Base-by-base conservation (phyloP, 108 stramenopile genomes). In the Mediolabrus comicus region DNA sequence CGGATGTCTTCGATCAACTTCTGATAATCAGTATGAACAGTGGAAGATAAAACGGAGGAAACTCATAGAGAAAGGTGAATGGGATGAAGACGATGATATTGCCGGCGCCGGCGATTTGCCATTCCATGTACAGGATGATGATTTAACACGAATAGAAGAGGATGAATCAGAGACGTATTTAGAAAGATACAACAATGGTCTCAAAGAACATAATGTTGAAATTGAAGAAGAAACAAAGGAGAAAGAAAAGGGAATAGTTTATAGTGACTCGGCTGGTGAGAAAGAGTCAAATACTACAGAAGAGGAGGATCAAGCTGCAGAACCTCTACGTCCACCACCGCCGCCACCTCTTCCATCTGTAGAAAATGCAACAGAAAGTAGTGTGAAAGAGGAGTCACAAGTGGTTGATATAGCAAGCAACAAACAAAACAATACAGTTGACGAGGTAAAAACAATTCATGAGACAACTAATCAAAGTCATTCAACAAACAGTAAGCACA, bases 321-420 rank as follows among this genome's bases (percentile, higher is more conserved):
- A n/a, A 1, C 19, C 46, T 49, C n/a, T 49, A 22, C 46, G 19
- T 49, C 38, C 38, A 3, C 38, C 38, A 3, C 46, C 46, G 10
- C 46, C 46, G 22, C 46, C 46, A 49, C 46, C 46, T 22, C 46
- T 22, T 49, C 46, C 46, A 1, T 49, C 46, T 24, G 22, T 22
- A 49, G 46, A 49, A 49, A 49, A 49, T 49, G 19, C 46, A 24
- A 49, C 46, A 17, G 46, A 9, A 84, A 49, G 3, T 49, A 8
- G n/a, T n/a, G n/a, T n/a, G n/a, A n/a, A 22, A 49, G 19, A 49
- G 8, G 22, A 49, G 10, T 17, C 8, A 8, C 46, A 49, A 49
- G 22, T 49, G 46, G 9, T 6, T 33, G 33, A 33, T 33, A 33
- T 33, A 33, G 5, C 33, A 33, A 33, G 33, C 33, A 33, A 17